These are phyloP conservation scores for Naegleria gruberi DNA, from an alignment of 208 protist genomes.

Conservation along the genomic window DNA sequence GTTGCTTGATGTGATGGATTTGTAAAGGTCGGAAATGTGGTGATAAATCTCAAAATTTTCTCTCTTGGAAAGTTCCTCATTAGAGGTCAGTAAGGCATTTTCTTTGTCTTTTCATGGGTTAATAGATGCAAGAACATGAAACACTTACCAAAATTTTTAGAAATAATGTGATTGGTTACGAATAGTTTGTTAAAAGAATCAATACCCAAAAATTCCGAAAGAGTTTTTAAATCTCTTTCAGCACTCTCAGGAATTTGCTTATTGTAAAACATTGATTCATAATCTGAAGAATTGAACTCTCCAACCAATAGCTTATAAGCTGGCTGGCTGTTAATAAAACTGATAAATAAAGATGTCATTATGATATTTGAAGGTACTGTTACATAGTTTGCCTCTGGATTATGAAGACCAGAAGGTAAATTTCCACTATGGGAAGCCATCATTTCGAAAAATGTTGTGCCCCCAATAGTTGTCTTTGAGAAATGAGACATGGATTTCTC, in stretches of 20 bases:
- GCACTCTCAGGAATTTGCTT: background rate
- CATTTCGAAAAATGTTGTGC: background rate
- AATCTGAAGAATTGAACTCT: background rate
- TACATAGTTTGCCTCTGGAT: background rate
- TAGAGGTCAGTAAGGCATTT: background rate
- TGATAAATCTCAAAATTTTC: background rate
- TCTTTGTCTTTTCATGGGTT: background rate
- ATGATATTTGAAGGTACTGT: background rate
- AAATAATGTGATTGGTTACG: background rate
- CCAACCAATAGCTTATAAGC: background rate
- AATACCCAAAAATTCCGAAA: background rate
- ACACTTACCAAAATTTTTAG: background rate
- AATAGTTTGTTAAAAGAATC: background rate
- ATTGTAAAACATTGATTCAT: background rate
- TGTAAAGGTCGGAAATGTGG: background rate
- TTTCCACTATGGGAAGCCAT: background rate
- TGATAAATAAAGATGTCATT: background rate
- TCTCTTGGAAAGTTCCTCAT: background rate
- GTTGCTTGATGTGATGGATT: background rate
- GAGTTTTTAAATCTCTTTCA: background rate
- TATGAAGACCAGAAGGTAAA: background rate
- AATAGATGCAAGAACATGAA: too few species aligned
- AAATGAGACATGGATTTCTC: background rate
- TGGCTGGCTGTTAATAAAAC: background rate
- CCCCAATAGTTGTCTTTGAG: background rate